Conservation (phyloP, 805 yeast genomes). For the Yarrowia sp. region DNA sequence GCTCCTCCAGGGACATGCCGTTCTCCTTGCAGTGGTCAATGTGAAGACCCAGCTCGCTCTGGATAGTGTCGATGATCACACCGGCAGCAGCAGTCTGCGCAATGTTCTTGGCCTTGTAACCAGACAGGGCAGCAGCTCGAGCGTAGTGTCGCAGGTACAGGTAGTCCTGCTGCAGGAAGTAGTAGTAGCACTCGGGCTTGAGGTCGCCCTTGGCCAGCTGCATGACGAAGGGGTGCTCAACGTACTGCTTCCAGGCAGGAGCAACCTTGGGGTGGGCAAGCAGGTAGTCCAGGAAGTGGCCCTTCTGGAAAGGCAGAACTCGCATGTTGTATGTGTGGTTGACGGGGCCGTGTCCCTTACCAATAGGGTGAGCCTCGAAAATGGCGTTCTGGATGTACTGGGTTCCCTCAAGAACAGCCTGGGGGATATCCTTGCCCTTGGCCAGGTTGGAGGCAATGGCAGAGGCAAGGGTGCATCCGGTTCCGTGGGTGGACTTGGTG, state of each 20-base stretch:
- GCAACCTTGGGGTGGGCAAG: slow-evolving; percentile 62
- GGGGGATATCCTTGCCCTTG: slow-evolving; percentile 55
- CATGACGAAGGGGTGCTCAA: slow-evolving; percentile 65
- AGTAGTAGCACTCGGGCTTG: slow-evolving; percentile 58
- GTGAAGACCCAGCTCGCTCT: slow-evolving; percentile 64
- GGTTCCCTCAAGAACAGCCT: slow-evolving; percentile 64
- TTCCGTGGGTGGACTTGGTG: slow-evolving; percentile 77
- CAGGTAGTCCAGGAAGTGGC: slow-evolving; percentile 58
- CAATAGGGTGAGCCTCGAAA: slow-evolving; percentile 53
- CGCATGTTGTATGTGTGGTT: slow-evolving; percentile 63
- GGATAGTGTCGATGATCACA: slow-evolving; percentile 59
- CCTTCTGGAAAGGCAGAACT: slow-evolving; percentile 49
- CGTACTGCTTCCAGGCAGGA: slow-evolving; percentile 63
- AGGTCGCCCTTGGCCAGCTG: slow-evolving; percentile 61
- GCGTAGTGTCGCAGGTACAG: slow-evolving; percentile 73
- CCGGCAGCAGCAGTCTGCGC: slow-evolving; percentile 56
- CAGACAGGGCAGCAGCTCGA: slow-evolving; percentile 67
- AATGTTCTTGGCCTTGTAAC: slow-evolving; percentile 64
- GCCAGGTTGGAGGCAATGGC: slow-evolving; percentile 81
- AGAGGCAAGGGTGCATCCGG: slow-evolving; percentile 88
- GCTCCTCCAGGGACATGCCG: slow-evolving; percentile 54
- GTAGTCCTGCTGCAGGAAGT: slow-evolving; percentile 69
- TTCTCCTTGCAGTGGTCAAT: slow-evolving; percentile 56
- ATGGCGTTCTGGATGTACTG: slow-evolving; percentile 74
- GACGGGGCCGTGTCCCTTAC: slow-evolving; percentile 72